Percentiles rank a stretch among this genome's conserved stretches.
Conservation (phyloP, 2,329 filamentous ascomycete genomes). For the Exophiala xenobiotica region DNA sequence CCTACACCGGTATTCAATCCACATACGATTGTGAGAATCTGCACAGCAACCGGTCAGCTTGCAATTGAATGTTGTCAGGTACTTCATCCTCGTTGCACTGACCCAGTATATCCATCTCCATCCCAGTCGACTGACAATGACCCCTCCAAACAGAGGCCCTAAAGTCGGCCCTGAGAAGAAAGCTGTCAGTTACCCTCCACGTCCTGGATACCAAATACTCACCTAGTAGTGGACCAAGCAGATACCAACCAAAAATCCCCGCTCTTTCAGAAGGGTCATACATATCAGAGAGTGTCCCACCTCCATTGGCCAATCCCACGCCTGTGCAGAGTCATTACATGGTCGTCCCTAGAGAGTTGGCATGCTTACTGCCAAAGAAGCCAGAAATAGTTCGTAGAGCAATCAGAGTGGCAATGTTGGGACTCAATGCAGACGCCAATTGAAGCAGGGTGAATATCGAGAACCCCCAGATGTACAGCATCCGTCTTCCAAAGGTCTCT, state of each 20-base stretch:
- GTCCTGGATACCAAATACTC: too few relatives aligned
- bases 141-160: slow-evolving; percentile 42
- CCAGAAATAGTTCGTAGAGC: slow-evolving; percentile 47
- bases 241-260: slow-evolving; percentile 28
- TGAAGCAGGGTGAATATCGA: slow-evolving; percentile 59
- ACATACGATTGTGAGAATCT: slow-evolving; percentile 37
- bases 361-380: slow-evolving; percentile 46
- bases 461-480: slow-evolving; percentile 68
- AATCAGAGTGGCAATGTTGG: slow-evolving; percentile 48
- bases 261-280: slow-evolving; percentile 26
- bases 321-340: slow-evolving; percentile 32
- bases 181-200: background rate
- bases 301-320: slow-evolving; percentile 29
- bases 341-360: background rate
- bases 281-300: slow-evolving; percentile 29
- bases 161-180: slow-evolving; percentile 17
- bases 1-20: slow-evolving; percentile 58
- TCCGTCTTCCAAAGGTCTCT: slow-evolving; percentile 66
- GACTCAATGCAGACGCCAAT: slow-evolving; percentile 48
- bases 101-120: slow-evolving; percentile 53
- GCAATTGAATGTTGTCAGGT: too few relatives aligned
- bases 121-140: slow-evolving; percentile 45
- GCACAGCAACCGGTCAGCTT: too few relatives aligned
- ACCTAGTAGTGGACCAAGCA: slow-evolving; percentile 25
- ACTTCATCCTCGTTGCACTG: too few relatives aligned